Percentiles rank a stretch among this genome's conserved stretches.
Conservation (phyloP, 1,139 yeast species). For the Zygoascus sp. region DNA sequence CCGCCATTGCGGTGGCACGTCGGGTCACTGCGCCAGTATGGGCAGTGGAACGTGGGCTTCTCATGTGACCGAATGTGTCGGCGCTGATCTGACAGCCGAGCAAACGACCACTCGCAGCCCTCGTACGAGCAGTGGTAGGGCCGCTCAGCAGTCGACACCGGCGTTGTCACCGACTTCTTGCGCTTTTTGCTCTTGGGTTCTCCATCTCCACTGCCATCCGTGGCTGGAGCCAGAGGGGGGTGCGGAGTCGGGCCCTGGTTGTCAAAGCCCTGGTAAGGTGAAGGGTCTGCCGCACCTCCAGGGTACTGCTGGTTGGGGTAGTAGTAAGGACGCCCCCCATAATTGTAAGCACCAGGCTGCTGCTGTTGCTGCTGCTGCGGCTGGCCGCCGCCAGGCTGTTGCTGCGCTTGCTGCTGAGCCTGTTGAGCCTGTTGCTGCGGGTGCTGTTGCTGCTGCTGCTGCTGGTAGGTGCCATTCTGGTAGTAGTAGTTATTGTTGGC, state of each 20-base stretch:
- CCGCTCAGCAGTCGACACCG: constrained; percentile 30
- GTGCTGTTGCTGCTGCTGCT: constrained; percentile 1
- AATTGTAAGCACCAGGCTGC: not conserved
- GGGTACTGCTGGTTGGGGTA: constrained; percentile 8
- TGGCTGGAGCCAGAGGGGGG: constrained; percentile 3
- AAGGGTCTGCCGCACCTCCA: constrained; percentile 8
- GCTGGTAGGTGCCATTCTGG: constrained; percentile 6
- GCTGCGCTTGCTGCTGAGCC: not conserved
- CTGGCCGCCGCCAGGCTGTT: not conserved
- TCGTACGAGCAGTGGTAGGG: constrained; percentile 51
- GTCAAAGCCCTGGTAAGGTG: not conserved
- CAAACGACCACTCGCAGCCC: constrained; percentile 65
- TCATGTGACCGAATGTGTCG: constrained; percentile 63
- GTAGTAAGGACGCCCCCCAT: constrained; percentile 1
- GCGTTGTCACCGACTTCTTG: constrained; percentile 15
- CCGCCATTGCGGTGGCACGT: constrained; percentile 73
- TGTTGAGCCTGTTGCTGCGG: not conserved
- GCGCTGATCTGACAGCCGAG: constrained; percentile 60
- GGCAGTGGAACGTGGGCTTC: constrained; percentile 63
- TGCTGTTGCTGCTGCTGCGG: not conserved
- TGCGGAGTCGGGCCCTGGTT: constrained; percentile 6
- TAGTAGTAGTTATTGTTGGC: constrained; percentile 6
- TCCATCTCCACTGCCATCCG: constrained; percentile 10
- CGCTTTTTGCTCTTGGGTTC: constrained; percentile 13
- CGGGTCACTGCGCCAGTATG: constrained; percentile 61